A percentile compares a stretch with the other conserved stretches of the same genome.
phyloP scores from a whole-genome alignment of 2,329 filamentous ascomycete species.

The Zopfia rhizophila region DNA sequence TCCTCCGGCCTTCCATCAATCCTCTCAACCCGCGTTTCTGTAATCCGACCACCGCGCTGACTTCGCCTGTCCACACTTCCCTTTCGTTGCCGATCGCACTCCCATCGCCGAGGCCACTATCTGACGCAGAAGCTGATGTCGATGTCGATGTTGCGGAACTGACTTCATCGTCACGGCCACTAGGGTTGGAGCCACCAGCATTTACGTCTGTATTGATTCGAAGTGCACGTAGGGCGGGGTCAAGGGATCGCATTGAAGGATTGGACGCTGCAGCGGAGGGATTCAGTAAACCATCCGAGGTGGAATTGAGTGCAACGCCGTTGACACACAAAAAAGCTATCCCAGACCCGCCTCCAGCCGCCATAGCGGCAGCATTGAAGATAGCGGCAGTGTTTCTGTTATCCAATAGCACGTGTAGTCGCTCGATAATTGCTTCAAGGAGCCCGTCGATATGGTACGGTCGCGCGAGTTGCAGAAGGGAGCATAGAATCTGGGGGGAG shows the following conservation, averaged over 20 bases:
- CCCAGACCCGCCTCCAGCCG: slow-evolving; percentile 88
- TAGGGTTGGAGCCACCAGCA: slow-evolving; percentile 11
- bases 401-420: slow-evolving; percentile 88
- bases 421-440: slow-evolving; percentile 90
- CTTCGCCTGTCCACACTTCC: slow-evolving; percentile 81
- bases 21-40: slow-evolving; percentile 93
- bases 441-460: slow-evolving; percentile 94
- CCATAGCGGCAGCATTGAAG: slow-evolving; percentile 98
- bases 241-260: slow-evolving; percentile 39
- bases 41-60: slow-evolving; percentile 90
- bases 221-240: slow-evolving; percentile 51
- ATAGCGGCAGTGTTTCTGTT: slow-evolving; percentile 95
- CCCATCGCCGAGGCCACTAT: slow-evolving; percentile 46
- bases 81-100: slow-evolving; percentile 54
- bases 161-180: slow-evolving; percentile 45
- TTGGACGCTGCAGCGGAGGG: slow-evolving; percentile 40
- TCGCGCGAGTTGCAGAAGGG: slow-evolving; percentile 88
- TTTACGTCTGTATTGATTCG: slow-evolving; percentile 63
- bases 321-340: slow-evolving; percentile 69
- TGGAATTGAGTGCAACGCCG: slow-evolving; percentile 19
- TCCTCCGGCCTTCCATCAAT: slow-evolving; percentile 90
- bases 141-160: slow-evolving; percentile 43
- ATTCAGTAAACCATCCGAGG: slow-evolving; percentile 5
- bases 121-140: slow-evolving; percentile 43
- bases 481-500: slow-evolving; percentile 95